phyloP scores from a whole-genome alignment of 2,329 filamentous ascomycete genomes.

The Colletotrichum phormii region DNA sequence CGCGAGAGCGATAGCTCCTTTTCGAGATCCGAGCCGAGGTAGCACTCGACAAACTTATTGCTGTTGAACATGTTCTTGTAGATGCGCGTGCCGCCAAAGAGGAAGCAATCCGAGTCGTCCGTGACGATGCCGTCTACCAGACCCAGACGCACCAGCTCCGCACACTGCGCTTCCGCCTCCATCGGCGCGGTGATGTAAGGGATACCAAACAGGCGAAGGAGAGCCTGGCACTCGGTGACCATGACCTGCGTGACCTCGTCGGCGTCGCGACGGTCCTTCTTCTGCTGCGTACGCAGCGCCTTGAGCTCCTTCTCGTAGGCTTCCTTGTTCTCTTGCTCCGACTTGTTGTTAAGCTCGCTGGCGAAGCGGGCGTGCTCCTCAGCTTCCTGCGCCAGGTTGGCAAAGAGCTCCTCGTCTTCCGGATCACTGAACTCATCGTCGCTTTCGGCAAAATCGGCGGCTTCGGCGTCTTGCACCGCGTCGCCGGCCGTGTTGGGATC shows the following conservation, averaged over 20 bases:
- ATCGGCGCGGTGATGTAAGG: conserved; percentile 98
- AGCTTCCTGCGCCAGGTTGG: conserved; percentile 87
- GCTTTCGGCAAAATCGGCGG: conserved; percentile 63
- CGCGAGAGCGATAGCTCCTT: conserved; percentile 89
- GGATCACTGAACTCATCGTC: conserved; percentile 85
- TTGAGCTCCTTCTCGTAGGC: conserved; percentile 91
- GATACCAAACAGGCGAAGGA: conserved; percentile 90
- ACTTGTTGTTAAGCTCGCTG: conserved; percentile 83
- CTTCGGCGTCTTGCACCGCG: conserved; percentile 46
- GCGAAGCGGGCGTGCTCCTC: conserved; percentile 96
- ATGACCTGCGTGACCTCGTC: conserved; percentile 98
- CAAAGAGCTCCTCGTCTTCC: conserved; percentile 90
- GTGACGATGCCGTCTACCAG: conserved; percentile 98
- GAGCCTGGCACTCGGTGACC: conserved; percentile 93
- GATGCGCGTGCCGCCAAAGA: conserved; percentile 94
- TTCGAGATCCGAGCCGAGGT: conserved; percentile 84
- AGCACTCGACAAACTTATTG: conserved; percentile 98
- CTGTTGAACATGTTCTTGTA: conserved; percentile 99
- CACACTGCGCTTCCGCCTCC: conserved; percentile 98
- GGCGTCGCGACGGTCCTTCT: conserved; percentile 93
- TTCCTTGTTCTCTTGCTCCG: conserved; percentile 75
- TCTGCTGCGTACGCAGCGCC: conserved; percentile 90
- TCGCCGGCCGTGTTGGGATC: conserved; percentile 28
- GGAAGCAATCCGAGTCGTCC: conserved; percentile 95
- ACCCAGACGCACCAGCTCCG: conserved; percentile 85